phyloP scores from a whole-genome alignment of 345 rosid species.

The Salix caprea region DNA sequence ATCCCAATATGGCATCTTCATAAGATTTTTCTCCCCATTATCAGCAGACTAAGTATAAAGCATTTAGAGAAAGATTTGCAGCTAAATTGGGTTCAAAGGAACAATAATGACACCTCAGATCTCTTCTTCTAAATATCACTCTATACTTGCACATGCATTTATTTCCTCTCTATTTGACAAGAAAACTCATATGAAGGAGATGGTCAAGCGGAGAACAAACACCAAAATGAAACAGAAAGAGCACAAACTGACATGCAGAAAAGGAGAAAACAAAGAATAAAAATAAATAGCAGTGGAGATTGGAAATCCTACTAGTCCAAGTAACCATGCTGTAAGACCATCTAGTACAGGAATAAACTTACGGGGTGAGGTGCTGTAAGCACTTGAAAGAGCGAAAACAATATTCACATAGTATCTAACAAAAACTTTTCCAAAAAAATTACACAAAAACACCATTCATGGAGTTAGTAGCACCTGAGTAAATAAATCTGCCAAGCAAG shows the following conservation, averaged over 20 bases:
- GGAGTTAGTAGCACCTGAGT: slow-evolving; percentile 56
- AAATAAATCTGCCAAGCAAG: slow-evolving; percentile 93
- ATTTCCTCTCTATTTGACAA: not conserved
- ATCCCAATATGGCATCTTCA: not conserved
- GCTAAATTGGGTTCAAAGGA: not conserved
- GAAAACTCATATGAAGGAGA: not conserved
- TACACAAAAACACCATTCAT: not conserved
- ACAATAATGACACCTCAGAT: not conserved
- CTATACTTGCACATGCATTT: not conserved
- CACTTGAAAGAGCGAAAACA: not conserved
- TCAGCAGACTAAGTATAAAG: not conserved
- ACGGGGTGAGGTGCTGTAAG: not conserved
- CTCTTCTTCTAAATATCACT: not conserved
- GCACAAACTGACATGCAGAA: not conserved
- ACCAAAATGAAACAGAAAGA: not conserved
- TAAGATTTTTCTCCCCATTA: not conserved
- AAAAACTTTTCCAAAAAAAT: not conserved
- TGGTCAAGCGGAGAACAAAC: not conserved
- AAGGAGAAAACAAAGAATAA: not conserved
- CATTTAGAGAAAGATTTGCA: not conserved
- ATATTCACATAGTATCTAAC: not conserved
- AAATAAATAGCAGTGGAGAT: not conserved
- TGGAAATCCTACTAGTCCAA: not conserved
- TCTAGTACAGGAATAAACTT: not conserved
- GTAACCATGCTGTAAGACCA: not conserved